A percentile compares a stretch with the other conserved stretches of the same genome.
Evolutionary conservation across 2,329 filamentous ascomycete species (phyloP).

Genomic region (Colletotrichum sp.): DNA sequence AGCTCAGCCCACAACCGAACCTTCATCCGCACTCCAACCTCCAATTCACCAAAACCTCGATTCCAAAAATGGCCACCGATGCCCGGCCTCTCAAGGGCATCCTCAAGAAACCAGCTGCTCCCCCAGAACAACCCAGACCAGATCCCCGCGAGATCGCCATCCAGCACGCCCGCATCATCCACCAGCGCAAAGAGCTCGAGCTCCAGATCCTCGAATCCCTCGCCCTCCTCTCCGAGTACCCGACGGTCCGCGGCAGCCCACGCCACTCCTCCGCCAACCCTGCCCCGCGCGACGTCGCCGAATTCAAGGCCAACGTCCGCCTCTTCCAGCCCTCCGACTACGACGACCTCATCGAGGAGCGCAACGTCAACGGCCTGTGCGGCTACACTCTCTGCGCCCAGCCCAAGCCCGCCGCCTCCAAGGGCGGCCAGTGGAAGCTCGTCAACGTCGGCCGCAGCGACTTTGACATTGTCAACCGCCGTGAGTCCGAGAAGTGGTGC

Average conservation of each 20-base stretch:
- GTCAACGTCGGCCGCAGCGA: slow-evolving; percentile 57
- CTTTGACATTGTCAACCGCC: slow-evolving; percentile 71
- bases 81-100: slow-evolving; percentile 57
- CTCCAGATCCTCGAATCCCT: slow-evolving; percentile 74
- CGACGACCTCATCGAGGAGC: slow-evolving; percentile 86
- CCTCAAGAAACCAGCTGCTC: slow-evolving; percentile 61
- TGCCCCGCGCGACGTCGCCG: slow-evolving; percentile 62
- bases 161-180: slow-evolving; percentile 82
- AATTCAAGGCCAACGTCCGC: slow-evolving; percentile 70
- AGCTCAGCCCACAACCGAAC: not conserved
- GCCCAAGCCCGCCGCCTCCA: slow-evolving; percentile 61
- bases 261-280: slow-evolving; percentile 49
- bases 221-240: slow-evolving; percentile 71
- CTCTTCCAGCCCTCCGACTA: slow-evolving; percentile 89
- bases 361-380: slow-evolving; percentile 82
- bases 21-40: not conserved
- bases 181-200: slow-evolving; percentile 82
- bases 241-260: slow-evolving; percentile 37
- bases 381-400: slow-evolving; percentile 82
- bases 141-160: slow-evolving; percentile 70
- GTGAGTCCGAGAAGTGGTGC: slow-evolving; percentile 87
- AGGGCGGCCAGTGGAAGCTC: slow-evolving; percentile 72
- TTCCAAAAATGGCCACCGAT: slow-evolving; percentile 46
- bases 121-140: slow-evolving; percentile 36
- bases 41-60: not conserved